These are phyloP conservation scores for Trichoderma erinaceum DNA, from an alignment of 495 filamentous ascomycete species.

Conservation along the genomic window DNA sequence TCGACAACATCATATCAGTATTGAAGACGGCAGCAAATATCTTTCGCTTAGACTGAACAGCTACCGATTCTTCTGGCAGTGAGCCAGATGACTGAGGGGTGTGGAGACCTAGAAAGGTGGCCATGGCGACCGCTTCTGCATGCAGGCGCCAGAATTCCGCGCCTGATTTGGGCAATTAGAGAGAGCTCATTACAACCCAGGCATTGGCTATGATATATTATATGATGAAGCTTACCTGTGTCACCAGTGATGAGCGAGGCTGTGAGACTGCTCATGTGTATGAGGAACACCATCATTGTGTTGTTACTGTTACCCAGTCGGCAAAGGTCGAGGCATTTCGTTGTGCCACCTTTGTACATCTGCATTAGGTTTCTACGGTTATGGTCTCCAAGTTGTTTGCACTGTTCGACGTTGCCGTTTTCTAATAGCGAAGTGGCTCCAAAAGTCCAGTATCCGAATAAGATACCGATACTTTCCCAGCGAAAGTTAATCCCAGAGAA, in stretches of 20 bases:
- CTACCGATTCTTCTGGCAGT: neutral
- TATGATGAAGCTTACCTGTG: neutral
- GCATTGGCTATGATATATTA: neutral
- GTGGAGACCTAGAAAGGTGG: slow-evolving; percentile 7
- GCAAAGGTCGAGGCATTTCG: neutral
- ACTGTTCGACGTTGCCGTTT: neutral
- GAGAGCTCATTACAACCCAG: neutral
- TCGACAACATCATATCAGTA: slow-evolving; percentile 24
- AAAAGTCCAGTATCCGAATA: neutral
- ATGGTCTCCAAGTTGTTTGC: neutral
- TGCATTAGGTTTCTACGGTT: neutral
- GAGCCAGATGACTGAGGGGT: neutral
- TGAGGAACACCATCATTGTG: neutral
- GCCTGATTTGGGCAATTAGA: neutral
- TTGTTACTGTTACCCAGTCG: neutral
- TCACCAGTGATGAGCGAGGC: neutral
- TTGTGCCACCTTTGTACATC: neutral
- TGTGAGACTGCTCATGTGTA: neutral
- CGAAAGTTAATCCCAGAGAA: neutral
- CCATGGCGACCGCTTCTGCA: neutral
- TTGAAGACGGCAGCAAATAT: slow-evolving; percentile 48
- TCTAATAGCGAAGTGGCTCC: neutral
- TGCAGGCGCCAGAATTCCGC: slow-evolving; percentile 1
- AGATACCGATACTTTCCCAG: neutral
- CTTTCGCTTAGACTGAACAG: slow-evolving; percentile 24